Evolutionary conservation across 768 basidiomycete species (phyloP), one percentile per base, ranked within the genome.

Genomic region (Podaxis pistillaris): DNA sequence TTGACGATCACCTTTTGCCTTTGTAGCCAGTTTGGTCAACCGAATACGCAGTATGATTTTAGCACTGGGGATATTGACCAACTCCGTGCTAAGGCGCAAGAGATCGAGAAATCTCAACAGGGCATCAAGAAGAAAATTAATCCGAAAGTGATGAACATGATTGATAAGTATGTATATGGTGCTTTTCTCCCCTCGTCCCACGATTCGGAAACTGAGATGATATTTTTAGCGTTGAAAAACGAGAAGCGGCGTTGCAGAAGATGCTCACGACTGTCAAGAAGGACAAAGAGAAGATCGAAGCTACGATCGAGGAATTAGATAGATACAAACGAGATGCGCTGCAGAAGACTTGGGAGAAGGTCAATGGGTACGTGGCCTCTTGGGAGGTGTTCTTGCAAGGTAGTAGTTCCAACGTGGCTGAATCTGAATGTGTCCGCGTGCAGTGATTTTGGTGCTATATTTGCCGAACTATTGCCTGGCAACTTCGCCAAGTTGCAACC

Each of bases 51-150:
- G 11, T 99, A 94, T 71, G 90, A 97, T 71, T 98, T 97, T 71
- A 70, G 73, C 2, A 76, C 79, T 2, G 76, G 85, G 58, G 86
- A 97, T 69, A 82, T 94, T 19, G 73, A 59, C 1, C 75, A 79
- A 55, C 75, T 91, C 65, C 78, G 82, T 51, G 79, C 85, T 46
- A 89, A 88, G 70, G 89, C 88, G 24, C 76, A 79, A 7, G 91
- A 94, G 68, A 81, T 98, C 11, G 88, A 93, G 66, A 79, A 84
- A 19, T 80, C 86, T 51, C 93, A 93, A 71, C 89, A 89, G 68
- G 87, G 88, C 19, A 88, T 94, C 87, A 96, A 94, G 79, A 94
- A 94, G 79, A 97, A 96, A 73, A 83, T 98, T 69, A 98, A 99
- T 68, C 89, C 89, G 2, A 97, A 96, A 73, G 95, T 95, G 51